These are phyloP conservation scores for Aechmea fasciata DNA, from an alignment of 176 grass and related monocot species.

Conservation along the genomic window DNA sequence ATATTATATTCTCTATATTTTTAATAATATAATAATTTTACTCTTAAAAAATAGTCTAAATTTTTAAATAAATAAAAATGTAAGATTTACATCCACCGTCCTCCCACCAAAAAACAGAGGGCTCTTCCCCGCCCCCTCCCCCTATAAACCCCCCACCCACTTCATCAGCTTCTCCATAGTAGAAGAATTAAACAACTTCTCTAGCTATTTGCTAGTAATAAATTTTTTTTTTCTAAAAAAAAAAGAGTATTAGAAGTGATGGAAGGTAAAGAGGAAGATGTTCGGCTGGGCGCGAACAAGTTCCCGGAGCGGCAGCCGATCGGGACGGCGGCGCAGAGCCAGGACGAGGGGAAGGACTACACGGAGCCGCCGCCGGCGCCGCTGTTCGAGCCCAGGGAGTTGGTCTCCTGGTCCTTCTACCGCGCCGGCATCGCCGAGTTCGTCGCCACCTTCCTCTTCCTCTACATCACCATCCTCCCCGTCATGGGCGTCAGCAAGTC, in stretches of 20 bases:
- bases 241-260: slow-evolving; percentile 8
- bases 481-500: slow-evolving; percentile 60
- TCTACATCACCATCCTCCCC: slow-evolving; percentile 71
- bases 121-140: too few species aligned
- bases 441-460: slow-evolving; percentile 84
- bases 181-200: neutral
- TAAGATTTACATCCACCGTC: too few species aligned
- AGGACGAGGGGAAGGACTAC: slow-evolving; percentile 71
- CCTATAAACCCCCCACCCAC: too few species aligned
- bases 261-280: slow-evolving; percentile 90
- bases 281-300: slow-evolving; percentile 57
- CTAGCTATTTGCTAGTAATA: neutral
- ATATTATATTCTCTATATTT: too few species aligned
- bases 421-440: slow-evolving; percentile 89
- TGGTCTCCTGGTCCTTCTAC: slow-evolving; percentile 88
- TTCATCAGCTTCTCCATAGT: neutral
- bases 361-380: slow-evolving; percentile 62
- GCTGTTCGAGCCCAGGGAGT: slow-evolving; percentile 54
- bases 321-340: slow-evolving; percentile 64
- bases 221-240: neutral
- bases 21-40: too few species aligned
- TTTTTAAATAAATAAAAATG: too few species aligned
- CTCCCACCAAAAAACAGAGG: too few species aligned
- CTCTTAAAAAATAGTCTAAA: too few species aligned
- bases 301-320: slow-evolving; percentile 77